Conservation (phyloP, 129 eudicot genomes). For the Saussurea involucrata region DNA sequence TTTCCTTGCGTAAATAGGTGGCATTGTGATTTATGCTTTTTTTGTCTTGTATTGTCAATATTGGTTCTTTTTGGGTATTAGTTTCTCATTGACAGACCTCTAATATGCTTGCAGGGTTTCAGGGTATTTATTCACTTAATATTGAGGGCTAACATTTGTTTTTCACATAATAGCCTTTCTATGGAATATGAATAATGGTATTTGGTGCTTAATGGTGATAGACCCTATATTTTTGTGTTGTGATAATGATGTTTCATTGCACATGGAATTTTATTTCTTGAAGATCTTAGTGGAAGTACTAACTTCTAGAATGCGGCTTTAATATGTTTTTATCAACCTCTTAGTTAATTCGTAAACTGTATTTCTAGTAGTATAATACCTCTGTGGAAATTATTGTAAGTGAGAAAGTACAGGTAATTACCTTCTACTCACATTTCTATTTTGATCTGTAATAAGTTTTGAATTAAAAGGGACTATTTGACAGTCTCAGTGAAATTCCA, state of each 20-base stretch:
- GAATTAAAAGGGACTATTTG: not conserved
- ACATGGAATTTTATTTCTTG: not conserved
- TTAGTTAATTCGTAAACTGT: not conserved
- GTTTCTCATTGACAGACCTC: not conserved
- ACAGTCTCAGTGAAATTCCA: not conserved
- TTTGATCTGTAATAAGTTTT: not conserved
- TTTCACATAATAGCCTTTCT: not conserved
- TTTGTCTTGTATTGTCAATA: not conserved
- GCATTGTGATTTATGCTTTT: not conserved
- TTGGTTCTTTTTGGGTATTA: not conserved
- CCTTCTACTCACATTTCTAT: not conserved
- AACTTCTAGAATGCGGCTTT: not conserved
- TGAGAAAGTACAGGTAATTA: not conserved
- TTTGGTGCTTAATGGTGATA: slow-evolving; percentile 2
- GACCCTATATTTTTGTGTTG: not conserved
- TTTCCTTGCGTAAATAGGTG: not conserved
- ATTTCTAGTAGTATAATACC: not conserved
- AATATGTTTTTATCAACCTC: not conserved
- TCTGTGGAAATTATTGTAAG: not conserved
- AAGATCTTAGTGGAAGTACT: not conserved
- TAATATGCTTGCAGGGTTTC: slow-evolving; percentile 12
- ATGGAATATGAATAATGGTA: slow-evolving; percentile 10
- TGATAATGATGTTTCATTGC: not conserved
- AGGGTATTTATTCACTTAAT: not conserved
- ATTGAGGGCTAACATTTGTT: not conserved